Evolutionary conservation across 345 rosid genomes (phyloP).

Genomic region (Eucalyptus paniculata): DNA sequence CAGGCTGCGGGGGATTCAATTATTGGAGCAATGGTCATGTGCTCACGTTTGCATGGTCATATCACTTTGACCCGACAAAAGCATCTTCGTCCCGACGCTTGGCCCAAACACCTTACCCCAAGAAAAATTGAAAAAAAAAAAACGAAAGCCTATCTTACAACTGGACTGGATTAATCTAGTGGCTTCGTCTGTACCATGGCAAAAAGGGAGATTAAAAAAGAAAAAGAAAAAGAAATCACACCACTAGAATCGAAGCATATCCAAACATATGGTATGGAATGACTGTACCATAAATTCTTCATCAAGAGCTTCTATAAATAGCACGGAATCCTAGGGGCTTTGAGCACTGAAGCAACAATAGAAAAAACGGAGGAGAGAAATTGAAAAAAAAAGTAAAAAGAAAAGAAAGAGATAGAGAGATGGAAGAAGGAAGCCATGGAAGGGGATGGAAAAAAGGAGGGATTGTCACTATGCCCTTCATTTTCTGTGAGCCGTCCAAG

Average conservation of each 20-base stretch:
- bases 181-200: neutral
- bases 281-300: neutral
- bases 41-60: neutral
- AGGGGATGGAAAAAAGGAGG: slow-evolving; percentile 43
- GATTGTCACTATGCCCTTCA: slow-evolving; percentile 64
- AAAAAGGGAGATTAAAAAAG: neutral
- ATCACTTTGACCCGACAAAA: neutral
- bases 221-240: neutral
- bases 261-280: neutral
- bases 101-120: neutral
- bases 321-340: neutral
- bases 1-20: neutral
- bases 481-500: slow-evolving; percentile 28
- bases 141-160: neutral
- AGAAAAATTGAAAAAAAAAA: neutral
- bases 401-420: slow-evolving; percentile 9
- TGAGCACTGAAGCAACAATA: neutral
- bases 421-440: slow-evolving; percentile 12
- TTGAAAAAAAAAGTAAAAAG: neutral
- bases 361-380: neutral
- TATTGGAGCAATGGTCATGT: neutral
- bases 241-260: neutral
- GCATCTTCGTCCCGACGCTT: neutral
- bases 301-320: neutral
- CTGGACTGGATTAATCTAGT: neutral